These are phyloP conservation scores for Trifolium dubium DNA, from an alignment of 306 rosid genomes.

Conservation along the genomic window DNA sequence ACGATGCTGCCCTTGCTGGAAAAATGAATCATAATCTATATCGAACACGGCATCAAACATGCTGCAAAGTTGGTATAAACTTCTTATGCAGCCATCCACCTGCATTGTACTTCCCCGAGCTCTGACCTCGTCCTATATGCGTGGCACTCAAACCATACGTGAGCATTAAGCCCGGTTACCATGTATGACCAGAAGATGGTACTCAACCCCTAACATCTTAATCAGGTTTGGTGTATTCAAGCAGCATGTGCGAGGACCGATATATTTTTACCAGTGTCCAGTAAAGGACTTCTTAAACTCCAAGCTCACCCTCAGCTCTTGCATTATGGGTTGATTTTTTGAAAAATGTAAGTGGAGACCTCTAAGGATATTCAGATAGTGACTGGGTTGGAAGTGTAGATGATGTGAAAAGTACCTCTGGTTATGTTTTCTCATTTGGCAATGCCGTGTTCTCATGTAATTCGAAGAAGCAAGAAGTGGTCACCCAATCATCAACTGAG, in stretches of 20 bases:
- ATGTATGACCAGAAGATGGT: conserved; percentile 34
- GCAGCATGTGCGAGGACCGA: conserved; percentile 96
- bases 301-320: conserved; percentile 99
- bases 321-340: too few relatives aligned
- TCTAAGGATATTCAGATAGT: too few relatives aligned
- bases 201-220: conserved; percentile 39
- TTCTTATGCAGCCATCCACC: conserved; percentile 3
- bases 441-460: too few relatives aligned
- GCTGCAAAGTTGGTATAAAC: conserved; percentile 21
- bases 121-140: conserved; percentile 11
- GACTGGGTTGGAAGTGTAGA: too few relatives aligned
- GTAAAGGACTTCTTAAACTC: conserved; percentile 90
- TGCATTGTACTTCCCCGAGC: conserved; percentile 22
- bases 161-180: conserved; percentile 34
- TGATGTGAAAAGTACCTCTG: too few relatives aligned
- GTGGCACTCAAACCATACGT: conserved; percentile 38
- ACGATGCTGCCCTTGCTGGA: conserved; percentile 24
- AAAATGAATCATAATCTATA: neutral
- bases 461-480: too few relatives aligned
- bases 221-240: conserved; percentile 88
- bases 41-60: conserved; percentile 5
- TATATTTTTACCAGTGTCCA: conserved; percentile 98
- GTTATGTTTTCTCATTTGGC: too few relatives aligned
- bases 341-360: too few relatives aligned
- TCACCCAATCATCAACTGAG: too few relatives aligned